A percentile compares a stretch with the other conserved stretches of the same genome.
These are phyloP conservation scores for Cyanodermella asteris DNA, from an alignment of 2,329 filamentous ascomycete species.

Conservation along the genomic window DNA sequence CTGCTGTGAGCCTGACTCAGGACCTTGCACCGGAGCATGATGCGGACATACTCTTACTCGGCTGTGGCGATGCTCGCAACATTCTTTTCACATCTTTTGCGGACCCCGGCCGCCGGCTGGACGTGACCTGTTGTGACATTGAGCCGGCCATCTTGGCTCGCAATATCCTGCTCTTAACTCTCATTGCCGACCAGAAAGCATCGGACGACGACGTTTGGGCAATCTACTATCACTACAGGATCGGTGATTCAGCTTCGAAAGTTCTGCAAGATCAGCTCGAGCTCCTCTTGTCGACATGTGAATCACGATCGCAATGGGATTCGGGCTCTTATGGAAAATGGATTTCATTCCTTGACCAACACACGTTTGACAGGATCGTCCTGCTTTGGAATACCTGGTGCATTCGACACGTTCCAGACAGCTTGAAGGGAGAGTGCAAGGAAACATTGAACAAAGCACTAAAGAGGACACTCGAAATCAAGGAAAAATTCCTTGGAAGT, in stretches of 20 bases:
- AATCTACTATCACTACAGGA: conserved; percentile 31
- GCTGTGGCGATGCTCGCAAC: conserved; percentile 34
- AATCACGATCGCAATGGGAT: conserved; percentile 24
- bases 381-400: conserved; percentile 1
- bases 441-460: not conserved
- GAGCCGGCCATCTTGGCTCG: conserved; percentile 30
- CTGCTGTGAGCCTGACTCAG: conserved; percentile 27
- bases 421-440: no score
- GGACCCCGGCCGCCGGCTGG: conserved; percentile 13
- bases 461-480: conserved; percentile 1
- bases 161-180: conserved; percentile 30
- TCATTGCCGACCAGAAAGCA: conserved; percentile 24
- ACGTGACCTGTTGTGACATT: conserved; percentile 35
- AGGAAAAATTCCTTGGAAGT: conserved; percentile 3
- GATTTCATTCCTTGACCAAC: conserved; percentile 27
- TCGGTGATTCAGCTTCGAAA: conserved; percentile 18
- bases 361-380: conserved; percentile 17
- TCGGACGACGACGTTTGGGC: conserved; percentile 24
- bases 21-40: conserved; percentile 27
- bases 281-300: conserved; percentile 20
- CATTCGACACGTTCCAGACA: no score
- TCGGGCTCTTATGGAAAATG: conserved; percentile 20
- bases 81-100: conserved; percentile 27
- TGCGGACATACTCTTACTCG: conserved; percentile 30
- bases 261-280: conserved; percentile 21